phyloP scores from a whole-genome alignment of 306 rosid genomes.

The Rosa persica region DNA sequence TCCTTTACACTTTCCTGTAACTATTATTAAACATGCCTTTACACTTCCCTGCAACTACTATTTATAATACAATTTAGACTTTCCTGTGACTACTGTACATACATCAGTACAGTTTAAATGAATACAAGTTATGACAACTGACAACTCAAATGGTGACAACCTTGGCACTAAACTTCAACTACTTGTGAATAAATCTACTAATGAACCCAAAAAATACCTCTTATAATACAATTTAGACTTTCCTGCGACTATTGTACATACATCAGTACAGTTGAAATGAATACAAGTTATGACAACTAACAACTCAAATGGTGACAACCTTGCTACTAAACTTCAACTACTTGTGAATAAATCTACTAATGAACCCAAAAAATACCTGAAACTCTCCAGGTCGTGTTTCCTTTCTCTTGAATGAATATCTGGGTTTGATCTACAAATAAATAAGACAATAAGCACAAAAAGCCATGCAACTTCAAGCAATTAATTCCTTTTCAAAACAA shows the following conservation, averaged over 20 bases:
- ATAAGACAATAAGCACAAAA: slow-evolving; percentile 14
- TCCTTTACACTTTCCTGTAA: background rate
- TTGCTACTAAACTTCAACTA: slow-evolving; percentile 7
- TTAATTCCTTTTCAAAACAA: slow-evolving; percentile 16
- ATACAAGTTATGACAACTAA: background rate
- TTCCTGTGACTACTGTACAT: background rate
- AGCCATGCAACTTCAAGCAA: slow-evolving; percentile 13
- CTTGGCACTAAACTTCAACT: slow-evolving; percentile 3
- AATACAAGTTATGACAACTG: background rate
- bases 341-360: slow-evolving; percentile 2
- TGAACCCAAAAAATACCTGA: slow-evolving; percentile 59
- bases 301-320: background rate
- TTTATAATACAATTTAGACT: background rate
- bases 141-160: background rate
- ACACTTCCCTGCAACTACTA: background rate
- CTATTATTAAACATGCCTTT: background rate
- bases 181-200: slow-evolving; percentile 5
- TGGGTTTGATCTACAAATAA: slow-evolving; percentile 71
- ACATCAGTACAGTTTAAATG: background rate
- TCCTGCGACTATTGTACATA: background rate
- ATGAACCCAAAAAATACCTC: slow-evolving; percentile 49
- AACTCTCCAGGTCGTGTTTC: slow-evolving; percentile 94
- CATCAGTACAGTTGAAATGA: background rate
- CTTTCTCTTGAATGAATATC: slow-evolving; percentile 91
- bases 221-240: background rate